These are phyloP conservation scores for Rozella allomycis DNA, from an alignment of 371 early-diverging fungal genomes.

Conservation along the genomic window DNA sequence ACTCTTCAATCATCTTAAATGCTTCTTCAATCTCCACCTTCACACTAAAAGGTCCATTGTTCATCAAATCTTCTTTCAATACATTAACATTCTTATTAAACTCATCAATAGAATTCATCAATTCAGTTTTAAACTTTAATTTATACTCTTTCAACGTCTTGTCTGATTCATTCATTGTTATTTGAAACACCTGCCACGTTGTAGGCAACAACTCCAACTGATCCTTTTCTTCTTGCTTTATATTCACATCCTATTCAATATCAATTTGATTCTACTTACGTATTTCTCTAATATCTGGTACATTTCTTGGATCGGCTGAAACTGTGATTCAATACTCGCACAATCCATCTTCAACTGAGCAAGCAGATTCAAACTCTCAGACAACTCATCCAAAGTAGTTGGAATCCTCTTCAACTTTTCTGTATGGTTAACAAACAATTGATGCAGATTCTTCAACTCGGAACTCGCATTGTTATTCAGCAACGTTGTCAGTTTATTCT, in stretches of 20 bases:
- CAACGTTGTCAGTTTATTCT: conserved; percentile 28
- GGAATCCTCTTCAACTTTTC: conserved; percentile 16
- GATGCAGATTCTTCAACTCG: conserved; percentile 18
- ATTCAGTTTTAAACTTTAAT: conserved; percentile 22
- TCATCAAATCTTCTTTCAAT: conserved; percentile 17
- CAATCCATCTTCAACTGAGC: conserved; percentile 17
- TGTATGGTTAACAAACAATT: conserved; percentile 20
- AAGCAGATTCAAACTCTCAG: conserved; percentile 16
- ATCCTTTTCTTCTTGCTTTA: conserved; percentile 20
- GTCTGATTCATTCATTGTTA: conserved; percentile 17
- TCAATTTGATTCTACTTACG: conserved; percentile 1
- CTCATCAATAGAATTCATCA: conserved; percentile 10
- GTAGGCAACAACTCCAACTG: conserved; percentile 13
- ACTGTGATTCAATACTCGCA: conserved; percentile 20
- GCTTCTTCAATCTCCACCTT: conserved; percentile 18
- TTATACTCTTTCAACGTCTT: conserved; percentile 20
- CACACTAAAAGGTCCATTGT: conserved; percentile 19
- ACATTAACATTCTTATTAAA: conserved; percentile 7
- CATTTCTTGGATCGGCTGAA: conserved; percentile 29
- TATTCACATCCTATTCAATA: conserved; percentile 22
- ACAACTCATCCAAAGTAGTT: conserved; percentile 21
- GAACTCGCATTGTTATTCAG: conserved; percentile 25
- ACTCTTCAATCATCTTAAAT: conserved; percentile 17
- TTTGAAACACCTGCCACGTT: conserved; percentile 16
- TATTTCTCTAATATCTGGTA: conserved; percentile 27